Base-by-base conservation (phyloP, 345 rosid species). In the Rhizophora mangle region DNA sequence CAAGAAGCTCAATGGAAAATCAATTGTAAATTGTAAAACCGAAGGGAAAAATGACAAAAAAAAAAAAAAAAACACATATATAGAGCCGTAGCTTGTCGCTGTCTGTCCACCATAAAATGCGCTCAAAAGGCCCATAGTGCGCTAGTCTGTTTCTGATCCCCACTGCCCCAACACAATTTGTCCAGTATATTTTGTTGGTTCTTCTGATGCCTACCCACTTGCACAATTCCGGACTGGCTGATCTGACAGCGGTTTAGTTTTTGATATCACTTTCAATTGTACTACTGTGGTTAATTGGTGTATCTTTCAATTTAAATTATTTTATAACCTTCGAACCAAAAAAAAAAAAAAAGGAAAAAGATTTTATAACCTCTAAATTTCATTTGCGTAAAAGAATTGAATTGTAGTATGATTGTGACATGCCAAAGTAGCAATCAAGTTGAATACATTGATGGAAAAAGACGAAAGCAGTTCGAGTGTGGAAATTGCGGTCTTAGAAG, bases 101-200 rank as follows among this genome's bases (percentile, higher is more conserved):
- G 20, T n/a, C 60, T 66, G 49, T 53, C 47, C 5, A n/a, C 46
- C 60, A 30, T 32, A 2, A 52, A 55, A 66, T n/a, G 47, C 3
- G 21, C 32, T 32, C 60, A 10, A 63, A 63, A 11, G 21, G 69
- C 13, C 31, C 9, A 43, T 6, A 3, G 32, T 64, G 55, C 31
- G 24, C 31, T 18, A 47, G 11, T 30, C 8, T 65, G 47, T n/a
- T 65, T 31, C 47, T 65, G 60, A 65, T 65, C 69, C 69, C 69
- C 30, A 51, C 21, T 53, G 43, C 20, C 27, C 47, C 27, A 52
- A 52, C 47, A 65, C 58, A 52, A 30, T 29, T 31, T 19, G 59
- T 55, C 29, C 15, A 11, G 7, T 55, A 22, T 55, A 10, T 3
- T 24, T 21, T 24, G 16, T 55, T 22, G 60, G 30, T 26, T 21